Percentiles rank a stretch among this genome's conserved stretches.
phyloP scores from a whole-genome alignment of 768 basidiomycete genomes.

The Lactarius akahatsu region DNA sequence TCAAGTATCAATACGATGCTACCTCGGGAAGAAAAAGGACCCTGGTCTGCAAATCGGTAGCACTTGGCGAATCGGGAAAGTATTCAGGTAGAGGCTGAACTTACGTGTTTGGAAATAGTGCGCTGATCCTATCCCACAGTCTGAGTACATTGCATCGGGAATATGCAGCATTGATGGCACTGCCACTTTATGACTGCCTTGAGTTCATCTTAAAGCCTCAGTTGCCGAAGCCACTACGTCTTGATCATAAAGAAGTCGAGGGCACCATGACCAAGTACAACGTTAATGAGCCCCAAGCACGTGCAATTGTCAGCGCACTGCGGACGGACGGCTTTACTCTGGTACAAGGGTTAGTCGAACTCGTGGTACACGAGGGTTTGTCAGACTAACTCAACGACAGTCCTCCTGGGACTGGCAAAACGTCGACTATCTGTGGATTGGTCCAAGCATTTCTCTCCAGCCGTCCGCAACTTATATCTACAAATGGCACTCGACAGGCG shows the following conservation, averaged over 20 bases:
- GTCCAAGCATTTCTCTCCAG: conserved; percentile 76
- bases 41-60: conserved; percentile 63
- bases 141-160: conserved; percentile 90
- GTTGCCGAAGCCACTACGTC: conserved; percentile 47
- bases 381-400: conserved; percentile 40
- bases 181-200: conserved; percentile 80
- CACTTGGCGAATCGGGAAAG: conserved; percentile 73
- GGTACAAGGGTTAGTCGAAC: conserved; percentile 79
- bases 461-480: conserved; percentile 49
- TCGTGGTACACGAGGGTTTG: background rate
- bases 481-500: conserved; percentile 40
- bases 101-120: background rate
- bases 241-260: conserved; percentile 53
- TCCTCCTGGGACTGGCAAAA: conserved; percentile 98
- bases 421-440: conserved; percentile 95
- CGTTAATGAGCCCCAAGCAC: conserved; percentile 94
- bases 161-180: conserved; percentile 79
- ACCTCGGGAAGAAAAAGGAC: conserved; percentile 39
- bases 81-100: conserved; percentile 61
- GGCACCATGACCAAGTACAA: conserved; percentile 66
- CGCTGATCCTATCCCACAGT: conserved; percentile 42
- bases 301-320: conserved; percentile 78
- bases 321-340: conserved; percentile 75
- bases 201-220: conserved; percentile 67
- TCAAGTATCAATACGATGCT: conserved; percentile 32